Evolutionary conservation across 2,329 filamentous ascomycete genomes (phyloP).

Genomic region (Curvularia sp.): DNA sequence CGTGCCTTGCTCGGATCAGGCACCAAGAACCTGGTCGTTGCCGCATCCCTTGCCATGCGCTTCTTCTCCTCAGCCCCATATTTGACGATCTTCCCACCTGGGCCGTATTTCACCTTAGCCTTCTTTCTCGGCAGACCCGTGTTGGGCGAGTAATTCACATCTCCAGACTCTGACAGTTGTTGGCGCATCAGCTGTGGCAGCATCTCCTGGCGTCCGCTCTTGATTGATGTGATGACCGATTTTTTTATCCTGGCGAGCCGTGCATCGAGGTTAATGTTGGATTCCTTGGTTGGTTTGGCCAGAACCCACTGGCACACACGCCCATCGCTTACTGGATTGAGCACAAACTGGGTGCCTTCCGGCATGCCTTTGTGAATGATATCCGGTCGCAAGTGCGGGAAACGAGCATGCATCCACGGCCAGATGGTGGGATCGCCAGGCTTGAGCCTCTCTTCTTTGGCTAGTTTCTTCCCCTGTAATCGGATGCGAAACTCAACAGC

Average conservation of each 20-base stretch:
- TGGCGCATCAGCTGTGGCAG: conserved; percentile 22
- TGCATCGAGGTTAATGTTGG: conserved; percentile 9
- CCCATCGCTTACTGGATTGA: conserved; percentile 37
- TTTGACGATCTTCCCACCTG: background rate
- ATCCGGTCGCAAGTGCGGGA: conserved; percentile 43
- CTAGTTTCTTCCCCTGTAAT: conserved; percentile 2
- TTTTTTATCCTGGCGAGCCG: conserved; percentile 26
- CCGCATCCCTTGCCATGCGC: conserved; percentile 1
- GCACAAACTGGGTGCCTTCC: conserved; percentile 22
- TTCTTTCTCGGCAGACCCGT: conserved; percentile 15
- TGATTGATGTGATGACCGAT: conserved; percentile 18
- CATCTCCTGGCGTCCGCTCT: conserved; percentile 15
- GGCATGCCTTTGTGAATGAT: conserved; percentile 44
- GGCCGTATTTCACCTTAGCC: conserved; percentile 5
- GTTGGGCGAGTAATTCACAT: conserved; percentile 10
- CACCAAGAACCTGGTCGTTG: conserved; percentile 2
- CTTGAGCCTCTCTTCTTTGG: conserved; percentile 15
- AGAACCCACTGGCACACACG: conserved; percentile 38
- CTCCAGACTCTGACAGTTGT: conserved; percentile 6
- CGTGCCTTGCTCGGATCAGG: background rate
- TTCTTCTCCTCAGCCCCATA: conserved; percentile 14
- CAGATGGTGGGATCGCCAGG: conserved; percentile 10
- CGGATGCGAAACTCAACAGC: conserved; percentile 37
- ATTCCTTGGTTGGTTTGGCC: background rate
- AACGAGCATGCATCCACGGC: conserved; percentile 36